Conservation (phyloP, 208 protist genomes). For the Wallacemonas sp. region DNA sequence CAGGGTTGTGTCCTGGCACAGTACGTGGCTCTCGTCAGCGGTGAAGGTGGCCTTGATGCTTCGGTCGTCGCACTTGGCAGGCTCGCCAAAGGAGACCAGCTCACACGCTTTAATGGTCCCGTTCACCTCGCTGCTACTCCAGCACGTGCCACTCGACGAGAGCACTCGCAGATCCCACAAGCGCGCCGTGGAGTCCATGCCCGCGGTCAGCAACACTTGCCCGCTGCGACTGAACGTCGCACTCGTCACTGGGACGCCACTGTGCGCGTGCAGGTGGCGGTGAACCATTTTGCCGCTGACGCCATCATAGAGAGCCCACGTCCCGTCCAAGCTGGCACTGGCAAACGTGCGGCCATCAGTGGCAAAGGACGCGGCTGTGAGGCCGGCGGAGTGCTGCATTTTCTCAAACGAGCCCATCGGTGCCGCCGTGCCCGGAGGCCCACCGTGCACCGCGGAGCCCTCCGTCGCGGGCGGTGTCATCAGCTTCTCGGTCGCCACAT, state of each 20-base stretch:
- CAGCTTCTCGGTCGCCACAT: slow-evolving; percentile 58
- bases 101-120: slow-evolving; percentile 26
- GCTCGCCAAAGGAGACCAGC: slow-evolving; percentile 76
- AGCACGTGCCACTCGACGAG: slow-evolving; percentile 17
- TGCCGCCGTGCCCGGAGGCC: slow-evolving; percentile 5
- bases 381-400: slow-evolving; percentile 64
- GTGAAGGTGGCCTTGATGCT: slow-evolving; percentile 77
- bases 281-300: slow-evolving; percentile 68
- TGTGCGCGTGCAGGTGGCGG: slow-evolving; percentile 65
- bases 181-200: slow-evolving; percentile 81
- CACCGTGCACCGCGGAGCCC: slow-evolving; percentile 22
- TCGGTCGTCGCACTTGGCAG: slow-evolving; percentile 69
- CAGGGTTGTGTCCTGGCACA: slow-evolving; percentile 63
- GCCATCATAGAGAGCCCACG: slow-evolving; percentile 77
- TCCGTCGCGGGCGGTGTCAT: slow-evolving; percentile 50
- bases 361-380: slow-evolving; percentile 61
- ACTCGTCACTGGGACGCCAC: slow-evolving; percentile 77
- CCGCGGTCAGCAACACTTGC: slow-evolving; percentile 76
- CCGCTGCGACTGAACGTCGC: slow-evolving; percentile 79
- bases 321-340: slow-evolving; percentile 70
- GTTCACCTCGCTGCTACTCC: slow-evolving; percentile 22
- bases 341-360: slow-evolving; percentile 66
- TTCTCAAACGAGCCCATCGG: slow-evolving; percentile 9
- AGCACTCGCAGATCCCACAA: slow-evolving; percentile 79
- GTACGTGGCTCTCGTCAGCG: slow-evolving; percentile 73